Conservation (phyloP, 140 eudicot species). For the Bidens hawaiensis region DNA sequence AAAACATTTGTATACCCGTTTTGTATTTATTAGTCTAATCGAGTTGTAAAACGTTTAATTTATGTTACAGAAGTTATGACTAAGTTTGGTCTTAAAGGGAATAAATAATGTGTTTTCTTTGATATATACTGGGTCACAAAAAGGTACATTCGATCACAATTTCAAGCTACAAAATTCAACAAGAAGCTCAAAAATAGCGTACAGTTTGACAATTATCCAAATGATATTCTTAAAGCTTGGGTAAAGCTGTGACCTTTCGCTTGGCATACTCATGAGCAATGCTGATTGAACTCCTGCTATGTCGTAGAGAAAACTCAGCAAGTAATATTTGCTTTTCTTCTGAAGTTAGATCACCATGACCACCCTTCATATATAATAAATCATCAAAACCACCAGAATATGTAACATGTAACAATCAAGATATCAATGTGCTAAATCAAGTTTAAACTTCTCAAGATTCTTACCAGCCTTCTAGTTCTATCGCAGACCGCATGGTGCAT, state of each 20-base stretch:
- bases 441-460: neutral
- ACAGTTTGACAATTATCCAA: neutral
- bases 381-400: neutral
- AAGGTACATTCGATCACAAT: neutral
- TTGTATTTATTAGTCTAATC: constrained; percentile 21
- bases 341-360: constrained; percentile 74
- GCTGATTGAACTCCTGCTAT: constrained; percentile 58
- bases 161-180: constrained; percentile 1
- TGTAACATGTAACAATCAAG: too few relatives aligned
- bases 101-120: neutral
- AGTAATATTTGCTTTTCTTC: constrained; percentile 84
- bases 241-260: constrained; percentile 36
- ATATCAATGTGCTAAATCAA: constrained; percentile 5
- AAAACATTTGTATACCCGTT: too few relatives aligned
- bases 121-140: neutral
- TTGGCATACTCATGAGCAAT: constrained; percentile 72
- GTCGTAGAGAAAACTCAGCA: constrained; percentile 84
- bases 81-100: neutral
- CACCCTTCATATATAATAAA: constrained; percentile 45
- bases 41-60: constrained; percentile 8
- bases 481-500: constrained; percentile 96
- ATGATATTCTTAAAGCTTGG: constrained; percentile 39
- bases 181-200: neutral
- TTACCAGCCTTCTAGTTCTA: constrained; percentile 77
- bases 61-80: constrained; percentile 13